Base-by-base conservation (phyloP, 306 rosid species). In the Medicago ruthenica region DNA sequence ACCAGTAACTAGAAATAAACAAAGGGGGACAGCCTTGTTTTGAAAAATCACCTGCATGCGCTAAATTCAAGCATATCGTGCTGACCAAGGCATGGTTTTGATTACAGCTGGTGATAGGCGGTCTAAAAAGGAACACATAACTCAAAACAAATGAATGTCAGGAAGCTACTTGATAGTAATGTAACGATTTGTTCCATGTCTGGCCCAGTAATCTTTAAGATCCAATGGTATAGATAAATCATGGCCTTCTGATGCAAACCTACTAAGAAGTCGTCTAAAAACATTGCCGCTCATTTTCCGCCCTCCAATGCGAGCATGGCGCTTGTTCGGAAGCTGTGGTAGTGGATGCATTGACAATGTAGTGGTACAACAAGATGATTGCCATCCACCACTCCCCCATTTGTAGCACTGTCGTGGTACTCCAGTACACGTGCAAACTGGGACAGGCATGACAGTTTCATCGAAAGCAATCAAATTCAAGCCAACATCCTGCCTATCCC, bases 301-400 rank as follows among this genome's bases (percentile, higher is more conserved):
- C 9, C 98, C 98, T 14, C 98, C 97, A 80, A 92, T 83, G 20
- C 97, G 89, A 8, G 97, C 86, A 44, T 95, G 97, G 17, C 95
- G 97, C 87, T 95, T 95, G 84, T 95, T 92, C 27, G 97, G 97
- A 89, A 92, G 87, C 70, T 95, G 98, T 7, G 98, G 98, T 17
- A 95, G 86, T 0, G 98, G 98, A 87, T 95, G 84, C 88, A 90
- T 83, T 2, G 98, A 95, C 90, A 95, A 83, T 71, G 89, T 81
- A 80, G 92, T 95, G 68, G 98, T 95, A 72, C 98, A 95, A 76
- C 98, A 95, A 9, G 97, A 85, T 31, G 98, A 95, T 80, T 95
- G 98, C 98, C 98, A 95, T 51, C 98, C 98, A 0, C 98, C 98
- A 58, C 87, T 95, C 9, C 98, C 98, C 98, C 98, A 95, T 89